Base-by-base conservation (phyloP, 106 monocot species). In the Dioscorea zingiberensis region DNA sequence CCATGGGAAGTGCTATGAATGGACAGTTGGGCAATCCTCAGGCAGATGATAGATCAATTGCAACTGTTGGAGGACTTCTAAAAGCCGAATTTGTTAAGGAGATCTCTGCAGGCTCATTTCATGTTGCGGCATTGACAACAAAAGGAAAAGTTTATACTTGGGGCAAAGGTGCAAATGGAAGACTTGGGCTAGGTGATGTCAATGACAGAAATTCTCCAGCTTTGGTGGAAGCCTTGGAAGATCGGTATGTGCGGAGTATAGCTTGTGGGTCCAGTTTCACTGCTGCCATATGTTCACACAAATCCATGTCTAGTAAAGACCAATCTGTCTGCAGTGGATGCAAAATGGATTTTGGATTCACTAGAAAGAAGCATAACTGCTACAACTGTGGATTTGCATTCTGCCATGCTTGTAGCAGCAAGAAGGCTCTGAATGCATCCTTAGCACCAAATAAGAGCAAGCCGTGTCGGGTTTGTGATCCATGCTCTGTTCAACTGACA, bases 341-440 rank as follows among this genome's bases (percentile, higher is more conserved):
- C 56, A 69, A 67, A 64, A 47, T 72, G 51, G 47, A 57, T 25
- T 94, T 94, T 72, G 78, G 94, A n/a, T 83, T 94, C 57, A 85
- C 87, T 13, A 74, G 79, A 45, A 94, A 85, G 76, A 87, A 74
- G 26, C 94, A 94, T 64, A 78, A 83, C 49, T 94, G 94, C 74
- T 94, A 87, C 55, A 80, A 85, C 54, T 94, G 94, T 72, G 78
- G 85, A 13, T 74, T 27, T 51, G 61, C 72, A 22, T 85, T 84
- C 59, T 94, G 94, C 63, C 77, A 83, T 80, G 79, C 87, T 10
- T 94, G 94, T 59, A 91, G 84, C 21, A 77, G 78, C 46, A 87
- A 78, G 7, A 94, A 83, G 63, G 64, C 71, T 44, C 24, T 44
- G 22, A 84, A 76, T 65, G 87, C 86, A 19, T 71, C 85, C 45